Evolutionary conservation across 2,329 filamentous ascomycete species (phyloP).

Genomic region (Hymenoscyphus fraxineus): DNA sequence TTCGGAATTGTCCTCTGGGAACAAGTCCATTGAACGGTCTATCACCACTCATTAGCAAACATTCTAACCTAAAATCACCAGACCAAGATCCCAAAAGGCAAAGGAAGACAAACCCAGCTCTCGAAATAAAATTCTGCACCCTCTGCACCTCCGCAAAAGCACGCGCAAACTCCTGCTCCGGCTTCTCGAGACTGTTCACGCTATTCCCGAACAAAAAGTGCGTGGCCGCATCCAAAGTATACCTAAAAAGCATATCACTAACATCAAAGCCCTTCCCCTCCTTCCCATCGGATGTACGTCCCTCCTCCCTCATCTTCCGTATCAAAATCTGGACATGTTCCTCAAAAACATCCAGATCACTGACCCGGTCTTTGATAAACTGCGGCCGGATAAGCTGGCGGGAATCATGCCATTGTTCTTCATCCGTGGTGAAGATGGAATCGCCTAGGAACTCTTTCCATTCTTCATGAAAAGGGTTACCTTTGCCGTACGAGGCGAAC

Average conservation of each 20-base stretch:
- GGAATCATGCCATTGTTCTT: slow-evolving; percentile 71
- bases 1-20: slow-evolving; percentile 61
- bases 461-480: slow-evolving; percentile 66
- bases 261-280: slow-evolving; percentile 63
- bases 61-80: background rate
- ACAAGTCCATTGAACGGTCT: slow-evolving; percentile 60
- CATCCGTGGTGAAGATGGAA: slow-evolving; percentile 78
- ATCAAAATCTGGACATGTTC: slow-evolving; percentile 72
- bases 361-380: slow-evolving; percentile 80
- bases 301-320: slow-evolving; percentile 57
- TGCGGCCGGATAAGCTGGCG: slow-evolving; percentile 81
- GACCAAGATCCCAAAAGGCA: background rate
- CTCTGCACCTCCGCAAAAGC: slow-evolving; percentile 78
- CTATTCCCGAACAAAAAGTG: slow-evolving; percentile 81
- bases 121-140: slow-evolving; percentile 64
- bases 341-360: slow-evolving; percentile 79
- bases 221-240: slow-evolving; percentile 79
- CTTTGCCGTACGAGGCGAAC: slow-evolving; percentile 82
- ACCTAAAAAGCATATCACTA: slow-evolving; percentile 76
- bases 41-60: slow-evolving; percentile 5
- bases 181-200: slow-evolving; percentile 55
- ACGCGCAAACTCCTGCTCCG: slow-evolving; percentile 66
- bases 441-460: slow-evolving; percentile 75
- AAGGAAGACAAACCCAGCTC: slow-evolving; percentile 50
- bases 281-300: slow-evolving; percentile 45